Base-by-base conservation (phyloP, 2,329 filamentous ascomycete genomes). In the Beauveria sp. region DNA sequence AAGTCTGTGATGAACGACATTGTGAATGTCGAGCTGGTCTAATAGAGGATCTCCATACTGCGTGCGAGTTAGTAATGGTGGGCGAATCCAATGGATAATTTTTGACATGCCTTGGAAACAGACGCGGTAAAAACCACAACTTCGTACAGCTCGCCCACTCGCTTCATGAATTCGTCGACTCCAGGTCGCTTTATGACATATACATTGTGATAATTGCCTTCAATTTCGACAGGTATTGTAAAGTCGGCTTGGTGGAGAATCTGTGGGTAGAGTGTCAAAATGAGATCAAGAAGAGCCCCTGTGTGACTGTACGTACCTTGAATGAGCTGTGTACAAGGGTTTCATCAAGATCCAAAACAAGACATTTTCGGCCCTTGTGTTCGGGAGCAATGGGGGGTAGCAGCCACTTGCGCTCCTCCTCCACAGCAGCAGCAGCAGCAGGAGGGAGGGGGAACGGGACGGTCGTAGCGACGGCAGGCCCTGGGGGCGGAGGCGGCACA, bases 111-210 rank as follows among this genome's bases (percentile, higher is more conserved):
- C 85, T 99, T 99, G 46, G 95, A 97, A 57, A 99, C 95, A 9
- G 95, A 99, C 58, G 95, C 95, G 46, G 95, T 99, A 73, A 99
- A 99, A 51, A 99, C 93, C 28, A 99, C 95, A 54, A 99, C 93
- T 77, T 99, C 95, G 70, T 98, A 99, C 55, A 99, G 81, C 76
- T 99, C 95, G 55, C 95, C 95, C 42, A 99, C 93, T 63, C 95
- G 83, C 81, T 98, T 98, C 91, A 99, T 97, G 76, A 99, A 99
- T 66, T 96, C 88, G 72, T 99, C 95, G 22, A 99, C 95, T 59
- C 95, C 95, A n/a, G 95, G 95, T 70, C 95, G 86, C 79, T 99
- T 99, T 74, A 99, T 99, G 66, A 99, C 95, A 73, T 99, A 99
- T 60, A 99, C 96, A 70, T 99, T 99, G 77, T 99, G 95, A 72